These are phyloP conservation scores for Closterium sp. DNA, from an alignment of 139 green algal genomes.

Conservation along the genomic window DNA sequence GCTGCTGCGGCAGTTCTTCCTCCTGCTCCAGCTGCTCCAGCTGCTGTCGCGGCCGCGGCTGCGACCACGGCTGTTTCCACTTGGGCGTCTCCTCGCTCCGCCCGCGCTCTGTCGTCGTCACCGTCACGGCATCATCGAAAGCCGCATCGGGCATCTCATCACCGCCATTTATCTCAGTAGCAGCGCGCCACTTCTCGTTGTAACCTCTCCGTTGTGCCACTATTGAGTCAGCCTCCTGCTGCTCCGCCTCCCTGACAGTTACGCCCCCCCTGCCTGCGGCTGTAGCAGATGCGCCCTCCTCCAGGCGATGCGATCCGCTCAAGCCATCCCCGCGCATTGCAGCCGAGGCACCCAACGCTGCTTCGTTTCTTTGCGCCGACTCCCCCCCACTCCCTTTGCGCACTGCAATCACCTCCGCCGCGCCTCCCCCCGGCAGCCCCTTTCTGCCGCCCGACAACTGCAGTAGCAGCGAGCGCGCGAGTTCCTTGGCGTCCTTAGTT, in stretches of 20 bases:
- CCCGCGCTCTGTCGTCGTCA: neutral
- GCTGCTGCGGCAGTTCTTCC: neutral
- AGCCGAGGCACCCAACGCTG: neutral
- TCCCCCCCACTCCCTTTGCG: neutral
- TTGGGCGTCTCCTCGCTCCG: neutral
- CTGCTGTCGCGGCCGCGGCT: neutral
- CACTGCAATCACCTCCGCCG: neutral
- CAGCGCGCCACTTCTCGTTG: neutral
- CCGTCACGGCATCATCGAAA: neutral
- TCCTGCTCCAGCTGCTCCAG: neutral
- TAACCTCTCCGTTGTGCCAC: neutral
- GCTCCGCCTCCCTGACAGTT: neutral
- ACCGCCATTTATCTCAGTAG: neutral
- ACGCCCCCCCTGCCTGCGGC: no score
- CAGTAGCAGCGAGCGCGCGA: neutral
- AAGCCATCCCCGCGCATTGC: neutral
- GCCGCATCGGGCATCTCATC: neutral
- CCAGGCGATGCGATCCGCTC: no score
- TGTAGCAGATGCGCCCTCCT: neutral
- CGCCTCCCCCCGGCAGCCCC: neutral
- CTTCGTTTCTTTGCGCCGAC: neutral
- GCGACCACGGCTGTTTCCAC: neutral
- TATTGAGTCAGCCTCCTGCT: neutral
- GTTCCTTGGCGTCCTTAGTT: neutral
- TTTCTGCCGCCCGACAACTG: neutral